Base-by-base conservation (phyloP, 371 early-diverging fungal species). In the Fennellomyces sp. region DNA sequence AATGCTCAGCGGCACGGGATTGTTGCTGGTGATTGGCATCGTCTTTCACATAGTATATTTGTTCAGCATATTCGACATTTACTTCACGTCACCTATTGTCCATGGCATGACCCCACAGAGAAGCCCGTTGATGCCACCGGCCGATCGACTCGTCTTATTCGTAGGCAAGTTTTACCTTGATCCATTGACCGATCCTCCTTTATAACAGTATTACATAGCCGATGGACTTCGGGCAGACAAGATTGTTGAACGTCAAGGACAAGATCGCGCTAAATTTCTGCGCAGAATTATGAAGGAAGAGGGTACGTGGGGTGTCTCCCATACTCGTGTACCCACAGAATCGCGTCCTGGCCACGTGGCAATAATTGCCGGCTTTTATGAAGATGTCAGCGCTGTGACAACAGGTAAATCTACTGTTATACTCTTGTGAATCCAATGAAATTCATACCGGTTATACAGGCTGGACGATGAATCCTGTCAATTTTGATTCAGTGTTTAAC, bases 261-360 rank as follows among this genome's bases (percentile, higher is more conserved):
- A 70, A 17, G 78, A 77, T 8, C 81, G 83, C 19, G 93, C 96
- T 10, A 96, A 96, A 2, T 95, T 75, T 62, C 69, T 97, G 60
- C 78, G 86, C 21, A 58, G 73, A 19, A 74, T 91, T 27, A 78
- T 92, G 31, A 63, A 78, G 48, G 72, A 77, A 5, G 61, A 84
- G 41, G 97, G 93, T 12, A 77, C 88, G 3, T 96, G 92, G 92
- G 98, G 98, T 23, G 88, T 97, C 5, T 95, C 95, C 36, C 95
- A 96, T 68, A 96, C 97, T 2, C 89, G 94, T 30, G 96, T 97
- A n/a, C 98, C 98, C 13, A 97, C 98, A 19, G 98, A 97, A 78
- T 93, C 94, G 33, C 84, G 98, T n/a, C 98, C 98, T 28, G 97
- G 98, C 1, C 98, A 97, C 67, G 96, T 97, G 3, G 97, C 98